phyloP scores from a whole-genome alignment of 495 filamentous ascomycete species.

The Penicillium argentinense region DNA sequence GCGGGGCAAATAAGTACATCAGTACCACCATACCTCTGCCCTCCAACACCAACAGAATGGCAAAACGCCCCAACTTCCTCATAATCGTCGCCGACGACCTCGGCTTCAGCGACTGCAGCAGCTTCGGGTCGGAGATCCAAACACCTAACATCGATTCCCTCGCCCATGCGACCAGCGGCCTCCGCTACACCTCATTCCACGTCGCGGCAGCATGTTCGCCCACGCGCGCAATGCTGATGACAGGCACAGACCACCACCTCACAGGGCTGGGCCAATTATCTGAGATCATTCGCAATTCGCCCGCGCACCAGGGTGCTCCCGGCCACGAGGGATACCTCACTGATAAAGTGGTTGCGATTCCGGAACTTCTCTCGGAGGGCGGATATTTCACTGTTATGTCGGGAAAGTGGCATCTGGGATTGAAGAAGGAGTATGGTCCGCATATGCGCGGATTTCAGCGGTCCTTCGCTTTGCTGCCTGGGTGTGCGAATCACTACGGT shows the following conservation, averaged over 20 bases:
- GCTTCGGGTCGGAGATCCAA: slow-evolving; percentile 29
- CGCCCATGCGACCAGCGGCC: slow-evolving; percentile 17
- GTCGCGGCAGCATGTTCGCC: slow-evolving; percentile 33
- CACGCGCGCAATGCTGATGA: slow-evolving; percentile 42
- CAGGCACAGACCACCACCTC: slow-evolving; percentile 52
- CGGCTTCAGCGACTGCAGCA: slow-evolving; percentile 27
- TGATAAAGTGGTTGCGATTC: slow-evolving; percentile 47
- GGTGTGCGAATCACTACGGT: slow-evolving; percentile 46
- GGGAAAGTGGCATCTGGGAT: slow-evolving; percentile 41
- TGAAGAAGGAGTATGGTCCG: slow-evolving; percentile 7
- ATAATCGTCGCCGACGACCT: slow-evolving; percentile 37
- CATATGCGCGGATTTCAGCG: slow-evolving; percentile 11
- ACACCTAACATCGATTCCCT: slow-evolving; percentile 27
- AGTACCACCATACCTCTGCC: neutral
- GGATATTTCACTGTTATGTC: slow-evolving; percentile 52
- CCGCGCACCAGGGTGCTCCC: slow-evolving; percentile 32
- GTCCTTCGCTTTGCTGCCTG: slow-evolving; percentile 37
- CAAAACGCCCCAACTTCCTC: slow-evolving; percentile 28
- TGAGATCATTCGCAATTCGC: slow-evolving; percentile 22
- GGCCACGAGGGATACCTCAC: slow-evolving; percentile 59
- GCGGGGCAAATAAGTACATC: neutral
- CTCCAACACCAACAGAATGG: neutral
- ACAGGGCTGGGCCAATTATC: slow-evolving; percentile 20
- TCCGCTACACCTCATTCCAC: slow-evolving; percentile 31
- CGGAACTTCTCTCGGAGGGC: slow-evolving; percentile 48